Percentiles rank a stretch among this genome's conserved stretches.
Conservation (phyloP, 2,329 filamentous ascomycete species). For the Fonsecaea pedrosoi region DNA sequence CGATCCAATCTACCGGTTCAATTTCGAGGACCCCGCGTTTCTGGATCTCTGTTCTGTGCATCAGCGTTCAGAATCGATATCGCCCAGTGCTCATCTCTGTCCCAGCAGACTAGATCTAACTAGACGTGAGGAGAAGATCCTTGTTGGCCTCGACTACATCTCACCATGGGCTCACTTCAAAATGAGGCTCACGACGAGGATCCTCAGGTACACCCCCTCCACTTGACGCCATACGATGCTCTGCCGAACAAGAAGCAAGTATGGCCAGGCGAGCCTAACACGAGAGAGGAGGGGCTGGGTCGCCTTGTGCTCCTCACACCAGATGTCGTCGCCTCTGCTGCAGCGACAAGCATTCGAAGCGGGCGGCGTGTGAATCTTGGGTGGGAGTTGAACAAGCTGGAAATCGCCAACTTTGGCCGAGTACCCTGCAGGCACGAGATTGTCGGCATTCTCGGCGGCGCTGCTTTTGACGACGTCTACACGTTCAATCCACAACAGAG, state of each 20-base stretch:
- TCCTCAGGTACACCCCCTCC: constrained; percentile 21
- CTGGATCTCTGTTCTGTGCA: neutral
- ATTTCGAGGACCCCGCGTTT: neutral
- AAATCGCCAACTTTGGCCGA: constrained; percentile 62
- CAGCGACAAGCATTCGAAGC: constrained; percentile 58
- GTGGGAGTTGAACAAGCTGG: constrained; percentile 64
- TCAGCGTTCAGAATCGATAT: neutral
- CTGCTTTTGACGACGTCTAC: constrained; percentile 52
- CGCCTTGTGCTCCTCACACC: constrained; percentile 60
- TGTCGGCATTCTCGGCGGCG: constrained; percentile 50
- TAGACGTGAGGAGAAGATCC: neutral
- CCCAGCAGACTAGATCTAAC: neutral
- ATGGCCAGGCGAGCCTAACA: constrained; percentile 56
- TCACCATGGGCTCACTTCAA: constrained; percentile 11
- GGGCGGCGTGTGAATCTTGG: constrained; percentile 60
- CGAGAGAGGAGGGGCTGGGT: constrained; percentile 60
- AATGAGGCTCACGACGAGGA: constrained; percentile 9
- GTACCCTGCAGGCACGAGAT: constrained; percentile 60
- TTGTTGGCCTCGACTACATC: neutral
- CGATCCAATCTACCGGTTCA: neutral
- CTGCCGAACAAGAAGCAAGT: constrained; percentile 58
- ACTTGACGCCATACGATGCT: constrained; percentile 49
- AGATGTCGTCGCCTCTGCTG: constrained; percentile 57
- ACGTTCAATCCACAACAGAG: constrained; percentile 57
- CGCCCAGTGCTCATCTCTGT: neutral